These are phyloP conservation scores for Diutina sp. DNA, from an alignment of 1,139 yeast genomes.

Conservation along the genomic window DNA sequence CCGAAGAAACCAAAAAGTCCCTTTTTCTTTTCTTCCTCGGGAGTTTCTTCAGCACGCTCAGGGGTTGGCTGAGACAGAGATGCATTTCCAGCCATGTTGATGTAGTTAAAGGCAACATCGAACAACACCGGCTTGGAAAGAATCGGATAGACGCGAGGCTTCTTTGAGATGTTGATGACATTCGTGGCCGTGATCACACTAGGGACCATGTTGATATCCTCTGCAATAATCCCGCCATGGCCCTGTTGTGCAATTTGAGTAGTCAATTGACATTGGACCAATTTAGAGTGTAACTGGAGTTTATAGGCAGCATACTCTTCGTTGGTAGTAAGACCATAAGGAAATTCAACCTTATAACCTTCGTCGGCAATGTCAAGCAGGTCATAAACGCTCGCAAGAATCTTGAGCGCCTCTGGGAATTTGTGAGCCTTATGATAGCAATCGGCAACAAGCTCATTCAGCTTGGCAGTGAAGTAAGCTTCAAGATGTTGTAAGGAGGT, in stretches of 20 bases:
- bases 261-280: constrained; percentile 34
- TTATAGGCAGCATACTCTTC: constrained; percentile 18
- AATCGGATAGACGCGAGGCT: constrained; percentile 37
- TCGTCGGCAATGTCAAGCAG: constrained; percentile 8
- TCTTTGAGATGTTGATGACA: constrained; percentile 19
- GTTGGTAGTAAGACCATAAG: constrained; percentile 25
- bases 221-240: constrained; percentile 20
- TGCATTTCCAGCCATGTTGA: constrained; percentile 11
- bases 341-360: constrained; percentile 20
- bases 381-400: constrained; percentile 24
- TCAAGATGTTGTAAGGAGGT: constrained; percentile 39
- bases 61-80: constrained; percentile 3
- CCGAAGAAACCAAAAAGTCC: constrained; percentile 37
- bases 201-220: constrained; percentile 35
- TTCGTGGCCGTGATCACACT: constrained; percentile 17
- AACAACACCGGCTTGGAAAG: constrained; percentile 80
- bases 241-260: constrained; percentile 16
- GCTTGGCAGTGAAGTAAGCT: constrained; percentile 31
- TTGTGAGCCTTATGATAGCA: constrained; percentile 34
- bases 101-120: constrained; percentile 78
- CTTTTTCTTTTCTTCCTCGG: constrained; percentile 17
- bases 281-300: constrained; percentile 13
- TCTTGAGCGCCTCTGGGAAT: constrained; percentile 42
- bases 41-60: constrained; percentile 5
- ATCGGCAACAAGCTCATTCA: constrained; percentile 33